phyloP scores from a whole-genome alignment of 73 alveolate genomes.

The Paramecium caudatum region DNA sequence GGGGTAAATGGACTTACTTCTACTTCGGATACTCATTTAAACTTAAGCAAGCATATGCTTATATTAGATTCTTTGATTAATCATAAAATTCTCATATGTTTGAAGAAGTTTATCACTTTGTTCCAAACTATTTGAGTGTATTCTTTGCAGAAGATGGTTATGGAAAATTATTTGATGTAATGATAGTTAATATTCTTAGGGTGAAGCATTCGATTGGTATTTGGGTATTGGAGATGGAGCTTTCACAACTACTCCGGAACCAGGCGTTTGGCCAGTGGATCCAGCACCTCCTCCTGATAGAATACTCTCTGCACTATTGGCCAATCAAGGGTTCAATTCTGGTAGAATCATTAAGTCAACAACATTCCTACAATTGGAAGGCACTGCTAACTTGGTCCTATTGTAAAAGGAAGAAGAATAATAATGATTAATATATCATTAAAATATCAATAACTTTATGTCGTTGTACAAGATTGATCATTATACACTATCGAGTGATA shows the following conservation, averaged over 20 bases:
- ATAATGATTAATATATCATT: not conserved
- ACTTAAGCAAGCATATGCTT: constrained; percentile 54
- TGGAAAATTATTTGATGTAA: constrained; percentile 38
- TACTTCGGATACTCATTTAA: constrained; percentile 55
- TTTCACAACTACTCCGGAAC: constrained; percentile 46
- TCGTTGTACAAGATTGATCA: not conserved
- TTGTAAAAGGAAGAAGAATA: constrained; percentile 5
- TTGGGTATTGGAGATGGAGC: constrained; percentile 72
- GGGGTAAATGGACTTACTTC: constrained; percentile 62
- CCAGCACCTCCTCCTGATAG: constrained; percentile 69
- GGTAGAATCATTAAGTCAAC: constrained; percentile 36
- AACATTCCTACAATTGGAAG: constrained; percentile 31
- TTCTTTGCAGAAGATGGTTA: constrained; percentile 61
- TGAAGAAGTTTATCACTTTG: constrained; percentile 55
- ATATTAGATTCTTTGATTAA: constrained; percentile 27
- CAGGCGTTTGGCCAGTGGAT: constrained; percentile 49
- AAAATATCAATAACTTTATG: too few relatives aligned
- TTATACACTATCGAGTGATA: not conserved
- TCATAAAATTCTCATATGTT: constrained; percentile 6
- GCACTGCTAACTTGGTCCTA: not conserved
- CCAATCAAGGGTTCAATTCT: constrained; percentile 61
- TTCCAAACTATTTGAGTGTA: constrained; percentile 37
- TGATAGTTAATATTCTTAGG: not conserved
- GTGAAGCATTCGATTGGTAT: constrained; percentile 63
- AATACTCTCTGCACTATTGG: constrained; percentile 37